Conservation (phyloP, 2,329 filamentous ascomycete genomes). For the Aspergillus tanneri region DNA sequence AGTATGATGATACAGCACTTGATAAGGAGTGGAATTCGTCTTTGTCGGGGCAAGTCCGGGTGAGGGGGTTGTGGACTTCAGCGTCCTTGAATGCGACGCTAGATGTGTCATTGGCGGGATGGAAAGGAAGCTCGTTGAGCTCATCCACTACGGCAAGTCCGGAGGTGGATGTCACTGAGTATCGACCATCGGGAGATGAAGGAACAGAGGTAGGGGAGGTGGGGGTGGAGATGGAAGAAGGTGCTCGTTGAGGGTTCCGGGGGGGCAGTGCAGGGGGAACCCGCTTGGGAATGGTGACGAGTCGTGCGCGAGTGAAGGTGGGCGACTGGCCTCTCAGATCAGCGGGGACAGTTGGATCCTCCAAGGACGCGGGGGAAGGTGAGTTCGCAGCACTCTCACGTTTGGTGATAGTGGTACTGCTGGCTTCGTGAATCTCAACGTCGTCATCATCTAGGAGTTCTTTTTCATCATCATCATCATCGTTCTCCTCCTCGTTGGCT, state of each 20-base stretch:
- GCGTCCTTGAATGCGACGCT: slow-evolving; percentile 13
- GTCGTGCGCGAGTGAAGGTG: slow-evolving; percentile 70
- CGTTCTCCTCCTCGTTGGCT: slow-evolving; percentile 10
- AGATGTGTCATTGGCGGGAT: slow-evolving; percentile 10
- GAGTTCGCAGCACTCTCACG: slow-evolving; percentile 43
- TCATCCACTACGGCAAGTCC: slow-evolving; percentile 21
- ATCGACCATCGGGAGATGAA: slow-evolving; percentile 25
- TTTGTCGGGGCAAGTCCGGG: slow-evolving; percentile 25
- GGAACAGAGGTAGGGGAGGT: slow-evolving; percentile 26
- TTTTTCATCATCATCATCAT: slow-evolving; percentile 14
- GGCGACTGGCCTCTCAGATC: slow-evolving; percentile 63
- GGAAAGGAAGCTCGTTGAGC: slow-evolving; percentile 18
- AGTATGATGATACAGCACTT: slow-evolving; percentile 36
- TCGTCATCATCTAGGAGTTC: slow-evolving; percentile 25
- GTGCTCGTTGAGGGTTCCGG: slow-evolving; percentile 60
- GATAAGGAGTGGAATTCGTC: slow-evolving; percentile 46
- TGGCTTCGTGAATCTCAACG: slow-evolving; percentile 45
- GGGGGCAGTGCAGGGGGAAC: slow-evolving; percentile 72
- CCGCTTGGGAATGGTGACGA: slow-evolving; percentile 83
- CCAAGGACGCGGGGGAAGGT: slow-evolving; percentile 20
- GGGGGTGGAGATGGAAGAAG: slow-evolving; percentile 23
- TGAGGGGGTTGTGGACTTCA: slow-evolving; percentile 15
- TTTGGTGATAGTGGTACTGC: slow-evolving; percentile 53
- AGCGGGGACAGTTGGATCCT: slow-evolving; percentile 53
- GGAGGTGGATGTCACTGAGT: slow-evolving; percentile 22